Evolutionary conservation across 1,284 basidiomycete species (phyloP).

Genomic region (Marasmius fiardii): DNA sequence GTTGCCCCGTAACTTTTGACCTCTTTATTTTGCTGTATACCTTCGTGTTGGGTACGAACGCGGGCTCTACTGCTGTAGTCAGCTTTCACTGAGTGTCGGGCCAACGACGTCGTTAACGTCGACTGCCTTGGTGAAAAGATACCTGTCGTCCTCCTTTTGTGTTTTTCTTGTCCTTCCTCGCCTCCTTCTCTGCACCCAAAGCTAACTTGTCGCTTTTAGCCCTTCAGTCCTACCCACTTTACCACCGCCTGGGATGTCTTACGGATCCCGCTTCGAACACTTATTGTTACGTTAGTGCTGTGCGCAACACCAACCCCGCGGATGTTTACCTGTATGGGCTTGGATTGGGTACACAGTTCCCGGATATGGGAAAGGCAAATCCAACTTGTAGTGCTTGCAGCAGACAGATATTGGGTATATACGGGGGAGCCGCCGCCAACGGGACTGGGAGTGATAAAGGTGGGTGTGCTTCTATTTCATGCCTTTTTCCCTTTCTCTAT

Average conservation of each 20-base stretch:
- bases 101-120: too few species aligned
- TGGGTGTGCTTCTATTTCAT: neutral
- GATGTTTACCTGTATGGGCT: slow-evolving; percentile 68
- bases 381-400: slow-evolving; percentile 57
- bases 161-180: neutral
- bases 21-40: too few species aligned
- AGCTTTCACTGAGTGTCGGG: too few species aligned
- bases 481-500: neutral
- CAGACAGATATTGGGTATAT: slow-evolving; percentile 49
- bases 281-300: slow-evolving; percentile 72
- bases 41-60: too few species aligned
- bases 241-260: slow-evolving; percentile 56
- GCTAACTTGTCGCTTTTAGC: slow-evolving; percentile 30
- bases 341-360: slow-evolving; percentile 30
- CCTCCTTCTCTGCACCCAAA: neutral
- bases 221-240: slow-evolving; percentile 53
- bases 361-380: slow-evolving; percentile 36
- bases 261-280: slow-evolving; percentile 48
- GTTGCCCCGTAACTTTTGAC: slow-evolving; percentile 14
- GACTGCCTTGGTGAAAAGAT: too few species aligned
- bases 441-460: neutral
- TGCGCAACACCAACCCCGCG: slow-evolving; percentile 45
- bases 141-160: too few species aligned
- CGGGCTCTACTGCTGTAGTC: too few species aligned
- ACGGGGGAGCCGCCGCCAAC: slow-evolving; percentile 37